These are phyloP conservation scores for Ceriops zippeliana DNA, from an alignment of 345 rosid genomes.

Conservation along the genomic window DNA sequence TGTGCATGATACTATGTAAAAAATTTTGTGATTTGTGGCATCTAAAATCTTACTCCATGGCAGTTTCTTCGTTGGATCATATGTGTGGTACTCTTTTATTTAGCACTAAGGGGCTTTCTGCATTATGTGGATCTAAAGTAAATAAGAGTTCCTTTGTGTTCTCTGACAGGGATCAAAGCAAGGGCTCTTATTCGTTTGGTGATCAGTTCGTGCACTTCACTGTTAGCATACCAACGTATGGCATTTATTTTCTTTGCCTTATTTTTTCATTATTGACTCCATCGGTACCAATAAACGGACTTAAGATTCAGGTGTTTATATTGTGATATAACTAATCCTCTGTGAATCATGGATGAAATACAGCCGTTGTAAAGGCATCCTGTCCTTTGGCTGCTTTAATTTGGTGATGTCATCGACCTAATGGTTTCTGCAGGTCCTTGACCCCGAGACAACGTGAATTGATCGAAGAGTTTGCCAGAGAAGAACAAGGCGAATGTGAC, in stretches of 20 bases:
- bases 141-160: not conserved
- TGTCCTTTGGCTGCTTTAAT: too few relatives aligned
- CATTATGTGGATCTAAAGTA: not conserved
- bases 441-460: slow-evolving; percentile 81
- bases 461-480: slow-evolving; percentile 87
- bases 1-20: too few relatives aligned
- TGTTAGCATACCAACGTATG: slow-evolving; percentile 87
- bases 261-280: not conserved
- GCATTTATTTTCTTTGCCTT: not conserved
- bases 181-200: slow-evolving; percentile 69
- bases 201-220: slow-evolving; percentile 94
- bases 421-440: slow-evolving; percentile 46
- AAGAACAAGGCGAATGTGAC: slow-evolving; percentile 72
- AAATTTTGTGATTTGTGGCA: not conserved
- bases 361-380: too few relatives aligned
- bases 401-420: too few relatives aligned
- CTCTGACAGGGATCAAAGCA: slow-evolving; percentile 65
- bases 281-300: not conserved
- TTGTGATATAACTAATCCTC: too few relatives aligned
- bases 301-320: not conserved
- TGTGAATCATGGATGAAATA: too few relatives aligned
- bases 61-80: not conserved
- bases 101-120: not conserved
- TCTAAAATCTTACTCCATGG: not conserved
- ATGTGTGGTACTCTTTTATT: not conserved